These are phyloP conservation scores for Chenopodium formosanum DNA, from an alignment of 148 eudicot genomes.

Conservation along the genomic window DNA sequence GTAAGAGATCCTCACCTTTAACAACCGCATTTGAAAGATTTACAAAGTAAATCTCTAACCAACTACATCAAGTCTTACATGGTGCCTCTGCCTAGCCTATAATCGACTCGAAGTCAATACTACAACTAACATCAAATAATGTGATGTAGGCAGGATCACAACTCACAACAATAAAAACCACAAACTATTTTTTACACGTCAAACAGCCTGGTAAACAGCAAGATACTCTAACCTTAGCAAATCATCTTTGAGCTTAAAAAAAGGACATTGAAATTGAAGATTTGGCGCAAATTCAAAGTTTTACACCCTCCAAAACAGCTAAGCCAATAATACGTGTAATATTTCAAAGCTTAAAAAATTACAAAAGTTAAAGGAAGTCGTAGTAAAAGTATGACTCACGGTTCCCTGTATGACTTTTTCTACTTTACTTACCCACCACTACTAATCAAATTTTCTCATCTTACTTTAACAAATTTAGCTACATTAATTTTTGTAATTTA, in stretches of 20 bases:
- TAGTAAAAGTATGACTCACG: background rate
- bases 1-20: too few species aligned
- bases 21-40: too few species aligned
- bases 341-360: background rate
- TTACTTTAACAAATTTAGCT: background rate
- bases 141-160: too few species aligned
- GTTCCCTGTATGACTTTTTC: background rate
- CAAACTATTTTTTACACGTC: background rate
- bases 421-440: background rate
- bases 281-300: conserved; percentile 7
- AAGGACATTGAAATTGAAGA: background rate
- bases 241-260: background rate
- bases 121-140: too few species aligned
- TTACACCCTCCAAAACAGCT: background rate
- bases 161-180: background rate
- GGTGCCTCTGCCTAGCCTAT: too few species aligned
- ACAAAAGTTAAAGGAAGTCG: background rate
- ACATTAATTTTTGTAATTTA: background rate
- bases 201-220: background rate
- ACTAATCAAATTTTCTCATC: background rate
- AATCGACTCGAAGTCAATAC: too few species aligned
- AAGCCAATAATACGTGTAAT: conserved; percentile 10
- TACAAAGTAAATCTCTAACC: too few species aligned
- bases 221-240: background rate
- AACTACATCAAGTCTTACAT: too few species aligned